Evolutionary conservation across 2,329 filamentous ascomycete species (phyloP), one percentile per base, ranked within the genome.

Genomic region (Dothideomycetes sp.): DNA sequence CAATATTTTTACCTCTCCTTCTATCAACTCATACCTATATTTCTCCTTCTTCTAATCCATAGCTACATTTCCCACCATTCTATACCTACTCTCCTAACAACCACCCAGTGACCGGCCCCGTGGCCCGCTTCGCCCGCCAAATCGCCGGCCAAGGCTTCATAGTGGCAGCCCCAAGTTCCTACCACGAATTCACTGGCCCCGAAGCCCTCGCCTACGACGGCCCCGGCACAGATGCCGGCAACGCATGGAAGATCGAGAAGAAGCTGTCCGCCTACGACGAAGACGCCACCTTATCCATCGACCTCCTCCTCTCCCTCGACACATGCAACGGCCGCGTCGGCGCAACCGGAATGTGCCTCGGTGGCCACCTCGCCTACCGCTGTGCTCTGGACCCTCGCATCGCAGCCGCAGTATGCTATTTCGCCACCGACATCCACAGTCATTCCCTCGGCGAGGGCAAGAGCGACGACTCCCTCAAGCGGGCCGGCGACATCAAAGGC

Each of bases 81-180:
- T n/a, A n/a, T n/a, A n/a, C n/a, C n/a, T n/a, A 27, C 22, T 27
- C 22, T 7, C 22, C 22, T 12, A 27, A 7, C 22, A 27, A 8
- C 34, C 40, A 22, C 17, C 31, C 46, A 88, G 88, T 95, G 14
- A 94, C 88, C 43, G 88, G 88, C 2, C 88, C 88, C 2, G 88
- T 95, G 18, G 75, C 81, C 44, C 79, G 89, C 38, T 94, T 95
- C 54, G 86, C 85, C 37, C 79, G 88, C 44, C 87, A 94, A 59
- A 94, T 95, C 52, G 84, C 86, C 30, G 83, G 85, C 3, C 84
- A 94, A 49, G 89, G 88, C 53, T 95, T 93, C 67, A 93, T 95
- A 50, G 87, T 89, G 49, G 88, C 84, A 8, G 87, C 87, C 0
- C 86, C 87, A 0, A 91, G 84, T 27, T 88, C 81, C 22, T 95